Conservation (phyloP, 1,139 yeast genomes). For the Taphrina betulina region DNA sequence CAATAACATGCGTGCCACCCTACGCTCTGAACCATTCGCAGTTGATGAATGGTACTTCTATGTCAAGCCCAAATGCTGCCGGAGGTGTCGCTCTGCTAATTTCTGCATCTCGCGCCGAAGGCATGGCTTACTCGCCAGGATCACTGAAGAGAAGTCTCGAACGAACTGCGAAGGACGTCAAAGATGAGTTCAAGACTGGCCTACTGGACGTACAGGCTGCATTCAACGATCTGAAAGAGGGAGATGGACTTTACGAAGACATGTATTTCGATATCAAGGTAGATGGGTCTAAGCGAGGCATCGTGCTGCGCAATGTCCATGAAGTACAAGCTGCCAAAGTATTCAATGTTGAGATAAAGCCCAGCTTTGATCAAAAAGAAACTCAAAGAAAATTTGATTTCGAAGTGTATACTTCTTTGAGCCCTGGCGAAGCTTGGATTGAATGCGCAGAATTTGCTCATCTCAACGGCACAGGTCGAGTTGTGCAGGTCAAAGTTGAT, state of each 20-base stretch:
- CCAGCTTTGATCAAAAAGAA: slow-evolving; percentile 27
- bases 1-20: slow-evolving; percentile 36
- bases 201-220: slow-evolving; percentile 35
- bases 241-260: slow-evolving; percentile 19
- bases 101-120: slow-evolving; percentile 33
- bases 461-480: slow-evolving; percentile 33
- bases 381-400: slow-evolving; percentile 27
- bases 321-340: slow-evolving; percentile 20
- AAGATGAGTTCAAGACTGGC: slow-evolving; percentile 33
- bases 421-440: slow-evolving; percentile 31
- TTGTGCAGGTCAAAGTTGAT: slow-evolving; percentile 33
- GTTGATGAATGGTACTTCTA: slow-evolving; percentile 36
- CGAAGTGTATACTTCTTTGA: slow-evolving; percentile 25
- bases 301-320: slow-evolving; percentile 30
- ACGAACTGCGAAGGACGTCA: slow-evolving; percentile 29
- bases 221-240: slow-evolving; percentile 26
- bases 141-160: slow-evolving; percentile 32
- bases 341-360: slow-evolving; percentile 28
- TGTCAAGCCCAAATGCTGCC: slow-evolving; percentile 36
- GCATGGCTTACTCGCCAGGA: slow-evolving; percentile 23
- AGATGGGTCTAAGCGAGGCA: slow-evolving; percentile 31
- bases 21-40: slow-evolving; percentile 34
- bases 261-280: slow-evolving; percentile 31
- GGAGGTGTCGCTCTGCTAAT: slow-evolving; percentile 35
- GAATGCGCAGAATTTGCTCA: slow-evolving; percentile 31